Conservation (phyloP, 345 rosid species). For the Heritiera littoralis region DNA sequence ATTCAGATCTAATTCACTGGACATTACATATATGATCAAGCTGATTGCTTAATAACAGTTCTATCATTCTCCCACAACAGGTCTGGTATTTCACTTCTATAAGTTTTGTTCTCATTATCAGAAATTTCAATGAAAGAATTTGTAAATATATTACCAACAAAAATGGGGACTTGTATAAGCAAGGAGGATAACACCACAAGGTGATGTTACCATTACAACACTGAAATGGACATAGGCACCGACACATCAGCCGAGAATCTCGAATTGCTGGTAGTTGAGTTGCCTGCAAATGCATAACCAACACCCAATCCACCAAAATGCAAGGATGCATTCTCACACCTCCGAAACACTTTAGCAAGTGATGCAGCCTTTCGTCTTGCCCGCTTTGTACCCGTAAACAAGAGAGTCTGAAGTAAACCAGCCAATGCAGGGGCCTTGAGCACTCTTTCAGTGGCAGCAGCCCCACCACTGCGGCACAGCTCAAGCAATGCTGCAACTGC, state of each 20-base stretch:
- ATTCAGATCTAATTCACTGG: slow-evolving; percentile 3
- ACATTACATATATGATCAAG: slow-evolving; percentile 14
- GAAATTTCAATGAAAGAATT: slow-evolving; percentile 58
- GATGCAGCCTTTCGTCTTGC: slow-evolving; percentile 93
- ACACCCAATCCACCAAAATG: slow-evolving; percentile 58
- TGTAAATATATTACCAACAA: slow-evolving; percentile 33
- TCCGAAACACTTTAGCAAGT: slow-evolving; percentile 81
- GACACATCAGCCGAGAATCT: slow-evolving; percentile 68
- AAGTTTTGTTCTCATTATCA: slow-evolving; percentile 27
- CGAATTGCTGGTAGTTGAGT: slow-evolving; percentile 44
- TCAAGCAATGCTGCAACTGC: slow-evolving; percentile 96
- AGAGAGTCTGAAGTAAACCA: slow-evolving; percentile 69
- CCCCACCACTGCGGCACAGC: slow-evolving; percentile 78
- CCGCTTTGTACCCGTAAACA: slow-evolving; percentile 89
- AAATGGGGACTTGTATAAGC: slow-evolving; percentile 23
- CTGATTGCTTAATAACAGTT: slow-evolving; percentile 15
- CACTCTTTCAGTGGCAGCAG: slow-evolving; percentile 68
- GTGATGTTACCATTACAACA: slow-evolving; percentile 44
- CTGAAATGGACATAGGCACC: slow-evolving; percentile 63
- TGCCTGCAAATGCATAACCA: slow-evolving; percentile 64
- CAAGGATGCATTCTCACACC: slow-evolving; percentile 58
- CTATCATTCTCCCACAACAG: slow-evolving; percentile 18
- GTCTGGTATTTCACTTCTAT: slow-evolving; percentile 23
- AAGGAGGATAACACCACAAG: slow-evolving; percentile 14
- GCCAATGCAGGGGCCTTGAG: slow-evolving; percentile 75